Conservation (phyloP, 179 eudicot species). For the Nepenthes alata region DNA sequence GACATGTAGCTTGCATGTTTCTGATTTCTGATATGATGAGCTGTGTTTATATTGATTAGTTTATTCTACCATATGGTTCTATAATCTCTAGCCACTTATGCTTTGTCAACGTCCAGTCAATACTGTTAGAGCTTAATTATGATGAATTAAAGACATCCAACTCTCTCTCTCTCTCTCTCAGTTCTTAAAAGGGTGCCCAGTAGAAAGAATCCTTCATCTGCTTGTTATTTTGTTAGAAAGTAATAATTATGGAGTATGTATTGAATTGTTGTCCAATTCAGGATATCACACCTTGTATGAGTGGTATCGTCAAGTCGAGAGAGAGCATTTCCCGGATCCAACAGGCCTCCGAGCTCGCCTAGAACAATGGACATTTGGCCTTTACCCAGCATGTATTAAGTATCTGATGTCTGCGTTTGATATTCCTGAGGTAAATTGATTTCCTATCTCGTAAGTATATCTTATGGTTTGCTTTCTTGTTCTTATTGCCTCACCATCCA, state of each 20-base stretch:
- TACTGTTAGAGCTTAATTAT: too few species aligned
- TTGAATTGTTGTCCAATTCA: conserved; percentile 13
- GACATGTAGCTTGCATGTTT: too few species aligned
- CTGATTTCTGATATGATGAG: too few species aligned
- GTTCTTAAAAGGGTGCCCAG: too few species aligned
- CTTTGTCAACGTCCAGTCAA: too few species aligned
- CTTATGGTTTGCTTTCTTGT: neutral
- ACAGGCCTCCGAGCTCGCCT: conserved; percentile 93
- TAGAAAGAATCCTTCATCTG: too few species aligned
- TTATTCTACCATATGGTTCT: neutral
- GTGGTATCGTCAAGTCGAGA: conserved; percentile 90
- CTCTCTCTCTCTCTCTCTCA: too few species aligned
- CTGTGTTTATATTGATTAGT: too few species aligned
- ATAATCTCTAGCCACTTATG: too few species aligned
- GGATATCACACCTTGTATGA: conserved; percentile 92
- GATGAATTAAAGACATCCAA: too few species aligned
- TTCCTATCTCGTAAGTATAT: neutral
- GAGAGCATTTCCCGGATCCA: conserved; percentile 97
- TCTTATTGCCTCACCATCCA: neutral
- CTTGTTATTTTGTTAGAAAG: too few species aligned
- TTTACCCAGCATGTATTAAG: conserved; percentile 96
- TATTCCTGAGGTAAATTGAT: conserved; percentile 71
- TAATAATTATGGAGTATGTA: too few species aligned
- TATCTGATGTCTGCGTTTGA: conserved; percentile 98
- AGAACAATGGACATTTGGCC: conserved; percentile 95